These are phyloP conservation scores for Saccharomycopsis sp. DNA, from an alignment of 805 yeast genomes.

Conservation along the genomic window DNA sequence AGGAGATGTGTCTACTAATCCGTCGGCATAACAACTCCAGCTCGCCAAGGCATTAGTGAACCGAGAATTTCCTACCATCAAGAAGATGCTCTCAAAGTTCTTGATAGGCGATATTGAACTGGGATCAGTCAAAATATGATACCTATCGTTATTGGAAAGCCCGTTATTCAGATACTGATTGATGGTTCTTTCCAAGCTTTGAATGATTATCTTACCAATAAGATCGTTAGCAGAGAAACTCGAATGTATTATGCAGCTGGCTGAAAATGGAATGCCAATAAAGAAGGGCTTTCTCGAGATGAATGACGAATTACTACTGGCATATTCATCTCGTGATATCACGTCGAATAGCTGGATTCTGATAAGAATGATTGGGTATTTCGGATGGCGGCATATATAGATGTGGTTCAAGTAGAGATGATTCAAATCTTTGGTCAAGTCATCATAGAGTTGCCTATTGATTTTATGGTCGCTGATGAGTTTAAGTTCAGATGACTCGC, in stretches of 20 bases:
- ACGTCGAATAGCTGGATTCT: slow-evolving; percentile 66
- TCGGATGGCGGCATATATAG: slow-evolving; percentile 60
- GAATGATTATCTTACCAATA: slow-evolving; percentile 49
- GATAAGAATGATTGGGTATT: slow-evolving; percentile 50
- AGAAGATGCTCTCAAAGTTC: slow-evolving; percentile 39
- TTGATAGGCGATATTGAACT: slow-evolving; percentile 37
- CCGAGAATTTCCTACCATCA: slow-evolving; percentile 56
- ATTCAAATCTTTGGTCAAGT: slow-evolving; percentile 42
- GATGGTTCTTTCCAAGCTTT: slow-evolving; percentile 50
- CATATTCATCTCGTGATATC: slow-evolving; percentile 20
- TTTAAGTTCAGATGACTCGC: slow-evolving; percentile 27
- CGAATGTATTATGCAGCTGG: slow-evolving; percentile 61
- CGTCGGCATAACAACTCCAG: slow-evolving; percentile 69
- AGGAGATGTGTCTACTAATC: slow-evolving; percentile 59
- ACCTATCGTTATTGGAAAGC: slow-evolving; percentile 5
- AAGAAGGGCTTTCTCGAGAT: slow-evolving; percentile 56
- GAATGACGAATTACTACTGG: slow-evolving; percentile 26
- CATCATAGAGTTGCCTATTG: slow-evolving; percentile 45
- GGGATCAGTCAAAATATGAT: slow-evolving; percentile 4
- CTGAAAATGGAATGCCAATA: slow-evolving; percentile 58
- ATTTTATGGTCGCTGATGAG: slow-evolving; percentile 33
- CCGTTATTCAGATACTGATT: slow-evolving; percentile 34
- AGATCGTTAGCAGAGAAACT: slow-evolving; percentile 33
- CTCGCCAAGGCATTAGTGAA: slow-evolving; percentile 57
- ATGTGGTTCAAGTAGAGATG: slow-evolving; percentile 55